Base-by-base conservation (phyloP, 2,329 filamentous ascomycete species). In the Diaporthe ampelina region DNA sequence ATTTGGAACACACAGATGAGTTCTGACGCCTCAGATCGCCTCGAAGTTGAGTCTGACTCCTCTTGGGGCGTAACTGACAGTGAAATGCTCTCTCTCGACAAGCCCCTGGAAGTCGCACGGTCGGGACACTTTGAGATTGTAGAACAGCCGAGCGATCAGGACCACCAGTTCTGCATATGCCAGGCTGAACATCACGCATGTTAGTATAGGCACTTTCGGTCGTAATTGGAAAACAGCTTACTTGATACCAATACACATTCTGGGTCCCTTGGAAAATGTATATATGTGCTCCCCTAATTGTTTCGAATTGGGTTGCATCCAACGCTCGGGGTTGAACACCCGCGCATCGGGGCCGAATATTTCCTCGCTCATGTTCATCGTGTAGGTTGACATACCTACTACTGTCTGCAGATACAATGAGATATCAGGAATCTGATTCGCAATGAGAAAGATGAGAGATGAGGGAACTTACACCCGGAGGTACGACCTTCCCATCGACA, bases 311-410 rank as follows among this genome's bases (percentile, higher is more conserved):
- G 57, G 57, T 10, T 24, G 10, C n/a, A 61, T 2, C 57, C 57
- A 43, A 7, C 57, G 35, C 7, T 43, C 57, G 4, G n/a, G 57
- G n/a, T 61, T 61, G 57, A 61, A 61, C 10, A 17, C n/a, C 26
- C 57, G 57, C 3, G 35, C 57, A n/a, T 59, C 57, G 2, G 57
- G 13, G 1, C 57, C 57, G 13, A 43, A 40, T 40, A 61, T 61
- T 37, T 61, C 57, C 35, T 61, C 57, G 35, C 35, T 61, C 57
- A 61, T 61, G n/a, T 61, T 43, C 35, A 61, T 61, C 0, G 57
- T 40, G 13, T 37, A 59, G 5, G 21, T 9, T 0, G 57, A 61
- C 35, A 61, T 43, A 7, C 19, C n/a, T 19, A 61, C 35, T 1
- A 61, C 1, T 2, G 57, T 61, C 57, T 61, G 35, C 2, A 43